A percentile compares a stretch with the other conserved stretches of the same genome.
Evolutionary conservation across 169 alveolate species (phyloP).

Genomic region (Plasmodium sp.): DNA sequence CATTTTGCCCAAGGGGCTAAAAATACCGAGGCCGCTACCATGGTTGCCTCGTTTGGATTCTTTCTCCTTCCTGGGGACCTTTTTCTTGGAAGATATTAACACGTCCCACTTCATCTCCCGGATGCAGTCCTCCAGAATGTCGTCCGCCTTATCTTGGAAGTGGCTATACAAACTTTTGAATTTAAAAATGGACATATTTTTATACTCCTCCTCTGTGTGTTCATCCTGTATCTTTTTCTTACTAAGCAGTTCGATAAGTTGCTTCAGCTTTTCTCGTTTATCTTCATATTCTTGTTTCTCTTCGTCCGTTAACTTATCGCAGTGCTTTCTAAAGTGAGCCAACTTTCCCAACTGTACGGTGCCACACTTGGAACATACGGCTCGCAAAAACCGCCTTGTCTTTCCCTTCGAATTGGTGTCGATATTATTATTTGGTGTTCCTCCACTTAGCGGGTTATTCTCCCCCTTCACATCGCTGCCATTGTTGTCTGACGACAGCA

Average conservation of each 20-base stretch:
- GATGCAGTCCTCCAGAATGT: conserved; percentile 77
- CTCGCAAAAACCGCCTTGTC: conserved; percentile 70
- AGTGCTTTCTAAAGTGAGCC: conserved; percentile 84
- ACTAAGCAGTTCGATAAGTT: conserved; percentile 32
- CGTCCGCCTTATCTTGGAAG: conserved; percentile 79
- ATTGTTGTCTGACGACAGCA: background rate
- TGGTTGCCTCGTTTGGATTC: conserved; percentile 10
- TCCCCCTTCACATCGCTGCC: conserved; percentile 18
- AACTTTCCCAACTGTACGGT: conserved; percentile 74
- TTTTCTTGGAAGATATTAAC: conserved; percentile 56
- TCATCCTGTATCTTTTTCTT: conserved; percentile 26
- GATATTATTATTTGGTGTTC: conserved; percentile 10
- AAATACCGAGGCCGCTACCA: background rate
- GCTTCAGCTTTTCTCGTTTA: conserved; percentile 73
- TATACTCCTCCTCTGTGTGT: conserved; percentile 63
- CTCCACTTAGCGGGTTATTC: background rate
- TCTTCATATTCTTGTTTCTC: conserved; percentile 83
- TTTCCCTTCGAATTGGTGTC: conserved; percentile 12
- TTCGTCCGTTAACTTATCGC: conserved; percentile 82
- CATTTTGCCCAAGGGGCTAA: background rate
- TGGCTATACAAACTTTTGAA: conserved; percentile 77
- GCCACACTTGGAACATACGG: conserved; percentile 82
- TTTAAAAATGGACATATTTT: conserved; percentile 71
- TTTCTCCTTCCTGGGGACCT: conserved; percentile 31
- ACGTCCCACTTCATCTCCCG: conserved; percentile 72